Evolutionary conservation across 208 protist species (phyloP).

Genomic region (Crithidia brevicula): DNA sequence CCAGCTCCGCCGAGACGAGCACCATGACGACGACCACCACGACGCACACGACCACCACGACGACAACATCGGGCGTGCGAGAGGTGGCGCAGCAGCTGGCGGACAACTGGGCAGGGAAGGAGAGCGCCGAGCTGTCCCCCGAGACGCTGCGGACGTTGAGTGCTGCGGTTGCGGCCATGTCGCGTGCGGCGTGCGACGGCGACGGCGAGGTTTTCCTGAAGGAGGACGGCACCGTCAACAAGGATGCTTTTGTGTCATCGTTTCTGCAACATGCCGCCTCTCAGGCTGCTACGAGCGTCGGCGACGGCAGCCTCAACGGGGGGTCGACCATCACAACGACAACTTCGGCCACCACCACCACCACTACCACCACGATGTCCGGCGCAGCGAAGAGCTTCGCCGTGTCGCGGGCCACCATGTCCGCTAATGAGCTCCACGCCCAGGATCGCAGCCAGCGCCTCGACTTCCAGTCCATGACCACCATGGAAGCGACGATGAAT

Average conservation of each 20-base stretch:
- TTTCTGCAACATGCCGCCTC: constrained; percentile 27
- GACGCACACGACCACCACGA: constrained; percentile 1
- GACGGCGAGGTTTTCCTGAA: constrained; percentile 4
- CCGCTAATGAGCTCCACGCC: background rate
- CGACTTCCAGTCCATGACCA: constrained; percentile 6
- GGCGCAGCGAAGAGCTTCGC: constrained; percentile 13
- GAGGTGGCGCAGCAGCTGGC: constrained; percentile 20
- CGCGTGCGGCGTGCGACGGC: constrained; percentile 11
- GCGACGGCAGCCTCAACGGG: constrained; percentile 21
- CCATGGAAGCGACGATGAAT: constrained; percentile 38
- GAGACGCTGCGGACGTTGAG: constrained; percentile 16
- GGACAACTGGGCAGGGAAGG: constrained; percentile 7
- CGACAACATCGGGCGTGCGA: constrained; percentile 3
- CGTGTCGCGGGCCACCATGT: constrained; percentile 17
- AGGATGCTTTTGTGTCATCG: constrained; percentile 14
- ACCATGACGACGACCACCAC: constrained; percentile 19
- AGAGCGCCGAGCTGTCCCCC: background rate
- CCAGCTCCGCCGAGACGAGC: constrained; percentile 29
- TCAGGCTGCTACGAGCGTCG: constrained; percentile 20
- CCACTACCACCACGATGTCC: constrained; percentile 4
- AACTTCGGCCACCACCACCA: constrained; percentile 3
- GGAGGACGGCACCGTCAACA: constrained; percentile 12
- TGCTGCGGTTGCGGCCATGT: constrained; percentile 4
- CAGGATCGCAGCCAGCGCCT: constrained; percentile 15
- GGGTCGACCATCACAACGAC: constrained; percentile 8